Evolutionary conservation across 2,329 filamentous ascomycete species (phyloP).

Genomic region (Trichoderma breve): DNA sequence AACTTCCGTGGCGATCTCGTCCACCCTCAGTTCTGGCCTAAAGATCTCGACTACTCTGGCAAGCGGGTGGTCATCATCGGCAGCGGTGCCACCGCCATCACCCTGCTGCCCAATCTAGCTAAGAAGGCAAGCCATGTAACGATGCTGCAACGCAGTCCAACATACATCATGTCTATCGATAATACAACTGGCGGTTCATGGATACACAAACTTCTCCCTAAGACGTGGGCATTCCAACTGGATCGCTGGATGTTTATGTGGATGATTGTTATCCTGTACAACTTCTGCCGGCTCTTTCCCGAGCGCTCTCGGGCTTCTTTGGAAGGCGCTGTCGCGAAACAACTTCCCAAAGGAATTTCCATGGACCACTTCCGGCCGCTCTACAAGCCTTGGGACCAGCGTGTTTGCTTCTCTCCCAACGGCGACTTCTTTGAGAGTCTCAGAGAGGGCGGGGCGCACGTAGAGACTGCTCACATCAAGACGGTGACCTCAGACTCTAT

Average conservation of each 20-base stretch:
- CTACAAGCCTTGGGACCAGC: slow-evolving; percentile 65
- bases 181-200: too few species aligned
- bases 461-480: slow-evolving; percentile 48
- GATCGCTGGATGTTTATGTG: slow-evolving; percentile 38
- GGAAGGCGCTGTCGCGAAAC: slow-evolving; percentile 43
- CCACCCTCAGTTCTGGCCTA: too few species aligned
- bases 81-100: too few species aligned
- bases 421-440: slow-evolving; percentile 47
- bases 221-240: slow-evolving; percentile 25
- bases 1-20: too few species aligned
- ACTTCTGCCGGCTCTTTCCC: neutral
- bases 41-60: too few species aligned
- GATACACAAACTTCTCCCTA: neutral
- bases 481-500: slow-evolving; percentile 42
- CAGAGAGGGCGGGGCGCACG: slow-evolving; percentile 36
- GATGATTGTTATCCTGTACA: slow-evolving; percentile 42
- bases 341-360: slow-evolving; percentile 42
- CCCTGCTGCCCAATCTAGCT: too few species aligned
- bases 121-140: too few species aligned
- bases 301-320: slow-evolving; percentile 47
- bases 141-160: too few species aligned
- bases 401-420: slow-evolving; percentile 57
- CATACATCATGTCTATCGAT: too few species aligned
- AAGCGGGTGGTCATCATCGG: too few species aligned
- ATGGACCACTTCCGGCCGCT: slow-evolving; percentile 48